phyloP scores from a whole-genome alignment of 345 rosid genomes.

The Rubroshorea leprosula region DNA sequence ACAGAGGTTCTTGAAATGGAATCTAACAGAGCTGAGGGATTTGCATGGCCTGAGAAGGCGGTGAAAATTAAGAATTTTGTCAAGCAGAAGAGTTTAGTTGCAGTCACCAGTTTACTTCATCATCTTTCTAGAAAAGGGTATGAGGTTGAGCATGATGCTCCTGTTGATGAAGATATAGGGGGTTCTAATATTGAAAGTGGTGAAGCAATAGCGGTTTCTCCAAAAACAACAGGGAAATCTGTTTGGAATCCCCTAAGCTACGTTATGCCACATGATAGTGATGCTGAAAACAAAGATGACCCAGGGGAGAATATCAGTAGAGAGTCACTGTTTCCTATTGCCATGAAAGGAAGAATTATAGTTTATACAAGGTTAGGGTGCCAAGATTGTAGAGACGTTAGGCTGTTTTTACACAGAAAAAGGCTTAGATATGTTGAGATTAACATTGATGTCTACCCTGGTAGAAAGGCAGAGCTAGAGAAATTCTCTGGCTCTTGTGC shows the following conservation, averaged over 20 bases:
- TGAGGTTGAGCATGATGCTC: conserved; percentile 20
- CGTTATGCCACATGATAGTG: conserved; percentile 45
- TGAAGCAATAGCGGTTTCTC: conserved; percentile 30
- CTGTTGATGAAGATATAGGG: conserved; percentile 25
- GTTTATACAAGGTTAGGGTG: conserved; percentile 74
- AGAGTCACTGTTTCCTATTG: conserved; percentile 35
- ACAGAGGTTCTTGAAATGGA: conserved; percentile 44
- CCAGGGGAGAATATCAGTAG: conserved; percentile 20
- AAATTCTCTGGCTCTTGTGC: conserved; percentile 51
- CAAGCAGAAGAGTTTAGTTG: conserved; percentile 51
- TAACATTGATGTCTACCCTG: conserved; percentile 65
- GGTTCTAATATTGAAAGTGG: conserved; percentile 25
- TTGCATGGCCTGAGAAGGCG: conserved; percentile 71
- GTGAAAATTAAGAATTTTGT: conserved; percentile 58
- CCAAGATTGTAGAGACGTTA: conserved; percentile 48
- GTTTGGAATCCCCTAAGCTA: conserved; percentile 66
- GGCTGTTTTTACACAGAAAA: conserved; percentile 50
- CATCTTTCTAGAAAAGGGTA: conserved; percentile 45
- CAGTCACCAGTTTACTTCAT: conserved; percentile 53
- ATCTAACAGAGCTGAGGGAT: conserved; percentile 32
- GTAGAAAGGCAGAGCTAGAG: conserved; percentile 71
- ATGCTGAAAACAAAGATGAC: conserved; percentile 27
- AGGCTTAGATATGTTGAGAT: conserved; percentile 73
- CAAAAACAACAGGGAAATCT: conserved; percentile 35
- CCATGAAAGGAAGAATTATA: conserved; percentile 60